phyloP scores from a whole-genome alignment of 129 eudicot species.

The Chrysanthemum seticuspe region DNA sequence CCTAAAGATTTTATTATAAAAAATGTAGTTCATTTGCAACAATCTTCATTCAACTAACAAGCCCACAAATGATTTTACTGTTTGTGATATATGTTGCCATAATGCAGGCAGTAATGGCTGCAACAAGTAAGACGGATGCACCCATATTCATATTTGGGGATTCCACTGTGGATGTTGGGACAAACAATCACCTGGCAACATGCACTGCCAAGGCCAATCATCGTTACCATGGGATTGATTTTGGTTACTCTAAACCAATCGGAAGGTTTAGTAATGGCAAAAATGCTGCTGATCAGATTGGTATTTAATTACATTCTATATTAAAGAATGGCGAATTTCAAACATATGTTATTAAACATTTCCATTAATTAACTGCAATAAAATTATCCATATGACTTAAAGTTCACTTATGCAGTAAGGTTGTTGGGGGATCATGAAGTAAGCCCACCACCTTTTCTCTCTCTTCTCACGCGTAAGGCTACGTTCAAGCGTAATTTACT shows the following conservation, averaged over 20 bases:
- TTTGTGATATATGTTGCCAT: constrained; percentile 10
- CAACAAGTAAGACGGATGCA: too few relatives aligned
- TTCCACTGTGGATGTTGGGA: constrained; percentile 53
- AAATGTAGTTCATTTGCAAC: constrained; percentile 2
- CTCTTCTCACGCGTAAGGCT: constrained; percentile 18
- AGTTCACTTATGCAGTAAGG: constrained; percentile 16
- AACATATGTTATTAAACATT: too few relatives aligned
- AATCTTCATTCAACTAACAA: constrained; percentile 6
- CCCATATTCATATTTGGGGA: constrained; percentile 50
- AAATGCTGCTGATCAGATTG: constrained; percentile 42
- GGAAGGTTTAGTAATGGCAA: constrained; percentile 59
- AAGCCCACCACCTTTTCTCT: constrained; percentile 53
- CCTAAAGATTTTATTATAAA: constrained; percentile 13
- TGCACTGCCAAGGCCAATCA: constrained; percentile 37
- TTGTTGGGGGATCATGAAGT: constrained; percentile 29
- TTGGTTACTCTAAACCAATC: constrained; percentile 33
- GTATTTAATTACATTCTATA: constrained; percentile 22
- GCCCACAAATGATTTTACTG: background rate
- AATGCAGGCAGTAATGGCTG: background rate
- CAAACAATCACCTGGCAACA: constrained; percentile 36
- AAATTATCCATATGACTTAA: background rate
- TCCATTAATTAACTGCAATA: background rate
- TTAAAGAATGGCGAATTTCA: background rate
- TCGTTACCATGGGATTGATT: constrained; percentile 52
- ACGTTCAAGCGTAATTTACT: constrained; percentile 32